Evolutionary conservation across 352 stramenopile genomes (phyloP).

Genomic region (Peronospora destructor): DNA sequence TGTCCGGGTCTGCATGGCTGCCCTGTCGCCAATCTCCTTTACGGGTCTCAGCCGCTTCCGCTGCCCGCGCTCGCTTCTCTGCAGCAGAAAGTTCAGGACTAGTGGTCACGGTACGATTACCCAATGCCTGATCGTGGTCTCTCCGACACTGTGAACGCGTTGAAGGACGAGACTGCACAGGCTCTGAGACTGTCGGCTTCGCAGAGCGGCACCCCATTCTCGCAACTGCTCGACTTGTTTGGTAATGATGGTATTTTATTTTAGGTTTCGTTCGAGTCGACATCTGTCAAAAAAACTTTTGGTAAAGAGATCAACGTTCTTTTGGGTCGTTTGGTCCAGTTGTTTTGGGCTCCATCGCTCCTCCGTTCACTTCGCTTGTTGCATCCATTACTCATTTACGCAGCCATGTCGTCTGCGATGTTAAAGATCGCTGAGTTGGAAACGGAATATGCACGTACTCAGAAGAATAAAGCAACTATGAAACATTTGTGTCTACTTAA

Average conservation of each 20-base stretch:
- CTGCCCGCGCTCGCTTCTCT: constrained; percentile 58
- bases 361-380: constrained; percentile 2
- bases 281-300: no score
- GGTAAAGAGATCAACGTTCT: no score
- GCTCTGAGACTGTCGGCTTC: constrained; percentile 35
- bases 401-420: constrained; percentile 56
- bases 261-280: no score
- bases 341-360: constrained; percentile 16
- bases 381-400: not conserved
- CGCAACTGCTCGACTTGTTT: not conserved
- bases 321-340: not conserved
- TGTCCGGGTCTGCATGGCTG: constrained; percentile 49
- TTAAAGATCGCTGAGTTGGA: constrained; percentile 79
- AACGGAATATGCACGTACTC: constrained; percentile 93
- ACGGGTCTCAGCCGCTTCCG: constrained; percentile 58
- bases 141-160: not conserved
- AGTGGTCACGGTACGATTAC: constrained; percentile 1
- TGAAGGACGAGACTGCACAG: not conserved
- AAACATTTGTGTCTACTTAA: constrained; percentile 98
- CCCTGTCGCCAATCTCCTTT: constrained; percentile 76
- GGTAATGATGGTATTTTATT: not conserved
- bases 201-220: constrained; percentile 70
- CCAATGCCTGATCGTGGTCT: constrained; percentile 5
- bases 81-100: constrained; percentile 42
- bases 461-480: constrained; percentile 99